Percentiles rank a stretch among this genome's conserved stretches.
phyloP scores from a whole-genome alignment of 345 rosid genomes.

The Hibiscus mutabilis region DNA sequence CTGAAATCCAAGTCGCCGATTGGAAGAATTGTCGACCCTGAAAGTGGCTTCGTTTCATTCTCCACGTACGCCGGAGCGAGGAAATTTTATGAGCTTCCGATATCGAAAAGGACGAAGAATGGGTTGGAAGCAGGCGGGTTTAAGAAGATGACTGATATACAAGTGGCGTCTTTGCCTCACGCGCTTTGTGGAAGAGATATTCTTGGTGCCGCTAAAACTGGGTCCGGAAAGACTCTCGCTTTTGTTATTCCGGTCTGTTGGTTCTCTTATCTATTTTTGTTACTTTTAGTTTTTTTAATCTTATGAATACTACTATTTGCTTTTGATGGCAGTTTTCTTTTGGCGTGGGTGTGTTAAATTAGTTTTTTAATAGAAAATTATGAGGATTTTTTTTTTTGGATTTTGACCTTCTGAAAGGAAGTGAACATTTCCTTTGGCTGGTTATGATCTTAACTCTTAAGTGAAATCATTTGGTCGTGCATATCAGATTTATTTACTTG shows the following conservation, averaged over 20 bases:
- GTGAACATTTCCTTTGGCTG: not conserved
- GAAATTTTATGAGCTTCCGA: constrained; percentile 58
- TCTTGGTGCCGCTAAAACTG: constrained; percentile 94
- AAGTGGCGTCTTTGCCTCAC: constrained; percentile 82
- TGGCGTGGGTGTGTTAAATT: not conserved
- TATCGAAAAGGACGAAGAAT: constrained; percentile 68
- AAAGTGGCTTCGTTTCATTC: constrained; percentile 24
- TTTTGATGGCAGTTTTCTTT: not conserved
- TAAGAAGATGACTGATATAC: constrained; percentile 71
- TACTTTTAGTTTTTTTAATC: not conserved
- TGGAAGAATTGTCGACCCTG: constrained; percentile 40
- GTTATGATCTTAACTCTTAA: not conserved
- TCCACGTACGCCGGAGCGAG: constrained; percentile 59
- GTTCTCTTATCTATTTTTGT: not conserved
- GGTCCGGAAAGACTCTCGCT: constrained; percentile 92
- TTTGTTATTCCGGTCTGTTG: constrained; percentile 81
- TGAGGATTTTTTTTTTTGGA: not conserved
- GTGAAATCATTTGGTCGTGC: not conserved
- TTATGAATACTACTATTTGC: not conserved
- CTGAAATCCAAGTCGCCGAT: constrained; percentile 39
- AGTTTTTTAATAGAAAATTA: not conserved
- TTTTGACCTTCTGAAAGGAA: not conserved
- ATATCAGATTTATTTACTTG: not conserved
- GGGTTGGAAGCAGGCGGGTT: constrained; percentile 53
- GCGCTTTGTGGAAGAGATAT: constrained; percentile 82